Percentiles rank a stretch among this genome's conserved stretches.
Conservation (phyloP, 441 rosid species). For the Gossypium laxum region DNA sequence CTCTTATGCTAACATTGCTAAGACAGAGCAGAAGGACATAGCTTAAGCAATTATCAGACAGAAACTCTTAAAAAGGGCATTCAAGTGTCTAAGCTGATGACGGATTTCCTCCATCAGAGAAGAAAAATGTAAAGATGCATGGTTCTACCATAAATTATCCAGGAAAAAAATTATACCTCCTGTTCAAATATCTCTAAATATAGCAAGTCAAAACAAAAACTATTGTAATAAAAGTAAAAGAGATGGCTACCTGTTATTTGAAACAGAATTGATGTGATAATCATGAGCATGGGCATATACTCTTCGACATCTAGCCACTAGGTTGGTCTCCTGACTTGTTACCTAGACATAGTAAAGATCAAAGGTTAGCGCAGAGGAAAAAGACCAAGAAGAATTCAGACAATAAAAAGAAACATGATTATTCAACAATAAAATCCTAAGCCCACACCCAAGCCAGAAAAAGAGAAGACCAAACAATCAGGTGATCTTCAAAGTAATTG, state of each 20-base stretch:
- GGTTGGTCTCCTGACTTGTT: slow-evolving; percentile 68
- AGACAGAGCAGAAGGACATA: not conserved
- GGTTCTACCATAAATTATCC: not conserved
- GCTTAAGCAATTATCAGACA: not conserved
- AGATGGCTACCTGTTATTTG: slow-evolving; percentile 65
- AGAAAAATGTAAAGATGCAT: not conserved
- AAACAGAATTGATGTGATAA: slow-evolving; percentile 93
- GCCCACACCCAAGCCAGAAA: not conserved
- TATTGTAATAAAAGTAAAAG: not conserved
- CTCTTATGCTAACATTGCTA: not conserved
- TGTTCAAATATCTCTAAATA: not conserved
- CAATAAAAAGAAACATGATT: not conserved
- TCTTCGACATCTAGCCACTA: slow-evolving; percentile 84
- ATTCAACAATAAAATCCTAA: not conserved
- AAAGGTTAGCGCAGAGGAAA: slow-evolving; percentile 5
- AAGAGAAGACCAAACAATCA: not conserved
- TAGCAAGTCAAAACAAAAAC: not conserved
- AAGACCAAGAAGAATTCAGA: not conserved
- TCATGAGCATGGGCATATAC: slow-evolving; percentile 96
- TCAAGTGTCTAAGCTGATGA: not conserved
- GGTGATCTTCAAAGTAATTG: not conserved
- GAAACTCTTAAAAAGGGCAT: not conserved
- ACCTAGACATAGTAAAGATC: slow-evolving; percentile 33
- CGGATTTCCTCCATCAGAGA: not conserved
- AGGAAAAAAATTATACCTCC: not conserved